Percentiles rank a stretch among this genome's conserved stretches.
phyloP scores from a whole-genome alignment of 2,329 filamentous ascomycete genomes.

The Cercospora beticola region DNA sequence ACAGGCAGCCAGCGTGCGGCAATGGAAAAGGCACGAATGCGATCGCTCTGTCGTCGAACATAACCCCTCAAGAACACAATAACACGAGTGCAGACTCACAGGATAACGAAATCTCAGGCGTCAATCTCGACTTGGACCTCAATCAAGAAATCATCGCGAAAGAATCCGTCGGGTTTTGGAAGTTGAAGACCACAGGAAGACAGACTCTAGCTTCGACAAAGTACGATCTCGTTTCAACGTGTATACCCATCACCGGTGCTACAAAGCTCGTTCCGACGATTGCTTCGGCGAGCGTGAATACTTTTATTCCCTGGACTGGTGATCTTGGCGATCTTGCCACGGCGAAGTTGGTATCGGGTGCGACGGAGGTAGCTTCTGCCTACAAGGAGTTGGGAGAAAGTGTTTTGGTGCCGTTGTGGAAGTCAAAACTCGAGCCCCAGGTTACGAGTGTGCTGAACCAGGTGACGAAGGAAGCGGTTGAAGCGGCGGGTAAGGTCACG shows the following conservation, averaged over 20 bases:
- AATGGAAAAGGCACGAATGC: neutral
- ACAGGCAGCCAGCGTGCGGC: neutral
- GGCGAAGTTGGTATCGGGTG: neutral
- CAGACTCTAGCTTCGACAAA: neutral
- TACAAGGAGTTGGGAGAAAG: neutral
- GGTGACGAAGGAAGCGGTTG: neutral
- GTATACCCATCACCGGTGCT: neutral
- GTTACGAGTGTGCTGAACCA: neutral
- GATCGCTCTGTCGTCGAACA: neutral
- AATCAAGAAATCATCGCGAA: slow-evolving; percentile 10
- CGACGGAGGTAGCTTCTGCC: neutral
- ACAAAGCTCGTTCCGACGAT: neutral
- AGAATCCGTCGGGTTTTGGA: neutral
- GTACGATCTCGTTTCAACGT: neutral
- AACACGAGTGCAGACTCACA: neutral
- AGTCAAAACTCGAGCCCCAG: neutral
- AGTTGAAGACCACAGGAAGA: neutral
- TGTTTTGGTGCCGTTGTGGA: neutral
- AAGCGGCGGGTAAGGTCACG: neutral
- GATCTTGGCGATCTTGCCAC: neutral
- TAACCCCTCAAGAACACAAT: neutral
- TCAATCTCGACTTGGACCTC: neutral
- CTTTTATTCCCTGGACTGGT: neutral
- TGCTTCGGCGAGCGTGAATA: neutral
- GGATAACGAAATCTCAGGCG: neutral